Conservation (phyloP, 1,284 basidiomycete genomes). For the Ganoderma lingzhi region DNA sequence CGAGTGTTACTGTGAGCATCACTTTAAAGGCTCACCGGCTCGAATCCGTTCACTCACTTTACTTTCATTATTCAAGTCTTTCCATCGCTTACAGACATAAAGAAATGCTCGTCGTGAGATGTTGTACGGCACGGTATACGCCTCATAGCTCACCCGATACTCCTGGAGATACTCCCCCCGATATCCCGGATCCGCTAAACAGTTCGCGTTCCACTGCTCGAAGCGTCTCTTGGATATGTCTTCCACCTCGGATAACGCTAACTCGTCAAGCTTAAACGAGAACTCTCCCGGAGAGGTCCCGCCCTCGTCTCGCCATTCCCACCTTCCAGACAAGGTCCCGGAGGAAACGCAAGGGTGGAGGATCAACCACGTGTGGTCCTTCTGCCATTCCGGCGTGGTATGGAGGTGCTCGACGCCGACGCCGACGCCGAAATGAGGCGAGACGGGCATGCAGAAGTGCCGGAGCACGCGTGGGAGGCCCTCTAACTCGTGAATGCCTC, state of each 20-base stretch:
- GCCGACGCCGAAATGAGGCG: conserved; percentile 11
- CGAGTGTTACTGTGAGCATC: background rate
- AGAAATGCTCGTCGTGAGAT: background rate
- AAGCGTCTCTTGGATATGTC: background rate
- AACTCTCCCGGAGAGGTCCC: background rate
- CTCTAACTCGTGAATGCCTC: background rate
- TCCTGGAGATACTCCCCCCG: background rate
- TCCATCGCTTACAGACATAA: background rate
- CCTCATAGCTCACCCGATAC: background rate
- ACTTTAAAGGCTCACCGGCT: background rate
- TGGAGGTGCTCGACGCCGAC: conserved; percentile 10
- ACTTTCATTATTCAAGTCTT: no score
- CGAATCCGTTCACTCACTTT: background rate
- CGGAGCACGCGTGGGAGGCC: conserved; percentile 10
- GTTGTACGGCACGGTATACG: no score
- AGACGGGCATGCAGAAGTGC: conserved; percentile 12
- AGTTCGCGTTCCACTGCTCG: background rate
- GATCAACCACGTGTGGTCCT: conserved; percentile 12
- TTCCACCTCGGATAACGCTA: background rate
- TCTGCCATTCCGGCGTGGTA: conserved; percentile 15
- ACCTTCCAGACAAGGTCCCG: background rate
- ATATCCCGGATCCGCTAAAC: background rate
- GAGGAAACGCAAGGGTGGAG: background rate
- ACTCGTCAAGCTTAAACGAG: background rate
- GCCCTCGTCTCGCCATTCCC: background rate